Conservation (phyloP, 352 stramenopile genomes). For the Pythium diclinum region DNA sequence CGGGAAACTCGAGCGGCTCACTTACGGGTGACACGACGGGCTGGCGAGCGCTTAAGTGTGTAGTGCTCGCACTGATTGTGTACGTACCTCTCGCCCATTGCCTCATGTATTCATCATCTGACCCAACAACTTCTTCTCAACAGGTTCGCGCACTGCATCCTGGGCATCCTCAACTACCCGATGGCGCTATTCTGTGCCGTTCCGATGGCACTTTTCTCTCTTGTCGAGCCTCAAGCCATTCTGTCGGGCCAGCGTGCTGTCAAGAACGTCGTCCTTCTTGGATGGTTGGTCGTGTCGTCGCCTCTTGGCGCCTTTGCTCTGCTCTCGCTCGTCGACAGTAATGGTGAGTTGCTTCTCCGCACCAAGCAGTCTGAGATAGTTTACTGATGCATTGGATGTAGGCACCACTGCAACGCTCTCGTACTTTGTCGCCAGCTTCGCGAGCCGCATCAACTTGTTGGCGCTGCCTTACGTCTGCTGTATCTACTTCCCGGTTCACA, state of each 20-base stretch:
- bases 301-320: conserved; percentile 38
- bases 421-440: conserved; percentile 51
- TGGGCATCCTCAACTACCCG: conserved; percentile 81
- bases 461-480: conserved; percentile 64
- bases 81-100: conserved; percentile 21
- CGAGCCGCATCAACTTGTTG: conserved; percentile 47
- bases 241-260: conserved; percentile 2
- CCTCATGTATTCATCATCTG: neutral
- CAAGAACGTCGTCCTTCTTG: conserved; percentile 20
- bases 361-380: conserved; percentile 3
- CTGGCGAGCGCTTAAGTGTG: conserved; percentile 29
- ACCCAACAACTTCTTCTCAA: neutral
- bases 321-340: conserved; percentile 24
- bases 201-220: conserved; percentile 57
- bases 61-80: conserved; percentile 26
- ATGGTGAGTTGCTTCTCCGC: conserved; percentile 16
- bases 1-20: neutral
- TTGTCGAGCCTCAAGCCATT: conserved; percentile 36
- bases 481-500: conserved; percentile 71
- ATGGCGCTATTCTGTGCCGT: conserved; percentile 73
- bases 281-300: conserved; percentile 60
- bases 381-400: conserved; percentile 8
- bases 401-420: conserved; percentile 28
- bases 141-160: conserved; percentile 64
- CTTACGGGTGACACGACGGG: conserved; percentile 15